Conservation (phyloP, 148 eudicot species). For the Cornus florida region DNA sequence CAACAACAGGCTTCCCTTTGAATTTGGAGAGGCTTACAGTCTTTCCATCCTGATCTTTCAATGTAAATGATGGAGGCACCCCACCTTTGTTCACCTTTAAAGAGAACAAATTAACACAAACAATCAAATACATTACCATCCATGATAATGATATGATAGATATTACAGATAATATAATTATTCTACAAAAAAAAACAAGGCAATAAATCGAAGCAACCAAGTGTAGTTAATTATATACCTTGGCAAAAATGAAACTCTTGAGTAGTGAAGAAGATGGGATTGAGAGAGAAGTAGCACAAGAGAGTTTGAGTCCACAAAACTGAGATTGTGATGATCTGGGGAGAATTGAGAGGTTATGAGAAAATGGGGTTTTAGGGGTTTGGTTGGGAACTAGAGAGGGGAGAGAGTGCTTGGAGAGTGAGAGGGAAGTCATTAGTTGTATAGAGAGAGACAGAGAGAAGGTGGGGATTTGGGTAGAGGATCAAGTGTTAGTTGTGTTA, state of each 20-base stretch:
- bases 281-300: conserved; percentile 34
- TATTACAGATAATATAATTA: too few relatives aligned
- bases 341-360: conserved; percentile 33
- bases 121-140: background rate
- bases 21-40: conserved; percentile 78
- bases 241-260: conserved; percentile 46
- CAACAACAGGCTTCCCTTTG: conserved; percentile 90
- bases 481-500: too few relatives aligned
- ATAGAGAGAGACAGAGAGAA: too few relatives aligned
- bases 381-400: conserved; percentile 41
- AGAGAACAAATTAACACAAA: background rate
- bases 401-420: conserved; percentile 18
- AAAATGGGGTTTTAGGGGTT: conserved; percentile 37
- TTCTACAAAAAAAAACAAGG: too few relatives aligned
- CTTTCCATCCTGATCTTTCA: conserved; percentile 93
- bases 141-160: too few relatives aligned
- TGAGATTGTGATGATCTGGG: conserved; percentile 62
- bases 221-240: conserved; percentile 39
- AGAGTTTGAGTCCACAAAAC: conserved; percentile 53
- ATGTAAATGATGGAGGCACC: conserved; percentile 61
- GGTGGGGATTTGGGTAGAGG: too few relatives aligned
- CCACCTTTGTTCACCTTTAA: conserved; percentile 75
- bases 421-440: conserved; percentile 43
- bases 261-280: conserved; percentile 25
- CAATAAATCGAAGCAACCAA: too few relatives aligned